These are phyloP conservation scores for Trichoderma simmonsii DNA, from an alignment of 2,329 filamentous ascomycete species.

Conservation along the genomic window DNA sequence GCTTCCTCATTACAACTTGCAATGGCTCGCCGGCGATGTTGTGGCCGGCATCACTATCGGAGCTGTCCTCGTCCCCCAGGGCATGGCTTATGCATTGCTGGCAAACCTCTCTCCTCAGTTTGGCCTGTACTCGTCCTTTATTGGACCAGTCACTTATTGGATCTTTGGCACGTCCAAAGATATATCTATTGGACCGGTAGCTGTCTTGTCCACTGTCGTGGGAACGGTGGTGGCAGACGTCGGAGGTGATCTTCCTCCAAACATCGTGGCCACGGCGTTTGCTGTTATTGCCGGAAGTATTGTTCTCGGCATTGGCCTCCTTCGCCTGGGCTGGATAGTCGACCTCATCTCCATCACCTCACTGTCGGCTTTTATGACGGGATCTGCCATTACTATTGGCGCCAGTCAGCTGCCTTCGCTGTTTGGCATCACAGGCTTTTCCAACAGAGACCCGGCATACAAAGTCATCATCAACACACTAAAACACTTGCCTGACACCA, in stretches of 20 bases:
- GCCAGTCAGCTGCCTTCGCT: slow-evolving; percentile 78
- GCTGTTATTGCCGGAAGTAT: slow-evolving; percentile 75
- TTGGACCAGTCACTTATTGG: slow-evolving; percentile 94
- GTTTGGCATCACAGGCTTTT: slow-evolving; percentile 74
- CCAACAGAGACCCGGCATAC: slow-evolving; percentile 76
- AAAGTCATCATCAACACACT: slow-evolving; percentile 78
- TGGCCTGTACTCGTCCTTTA: slow-evolving; percentile 84
- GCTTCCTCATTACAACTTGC: slow-evolving; percentile 82
- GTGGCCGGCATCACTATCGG: slow-evolving; percentile 67
- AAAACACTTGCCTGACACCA: slow-evolving; percentile 63
- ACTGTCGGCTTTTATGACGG: slow-evolving; percentile 95
- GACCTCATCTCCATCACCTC: slow-evolving; percentile 89
- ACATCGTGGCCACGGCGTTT: slow-evolving; percentile 74
- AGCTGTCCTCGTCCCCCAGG: slow-evolving; percentile 83
- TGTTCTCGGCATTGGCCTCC: slow-evolving; percentile 72
- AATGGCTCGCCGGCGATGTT: slow-evolving; percentile 86
- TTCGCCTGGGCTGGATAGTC: slow-evolving; percentile 83
- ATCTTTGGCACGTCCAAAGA: slow-evolving; percentile 98
- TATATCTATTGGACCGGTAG: slow-evolving; percentile 95
- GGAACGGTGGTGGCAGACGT: slow-evolving; percentile 75
- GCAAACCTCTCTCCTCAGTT: slow-evolving; percentile 78
- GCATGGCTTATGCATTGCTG: slow-evolving; percentile 90
- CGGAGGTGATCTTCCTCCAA: slow-evolving; percentile 51
- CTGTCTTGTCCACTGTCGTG: slow-evolving; percentile 88
- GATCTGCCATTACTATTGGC: slow-evolving; percentile 85